phyloP scores from a whole-genome alignment of 768 basidiomycete species.

The Candolleomyces aberdarensis region DNA sequence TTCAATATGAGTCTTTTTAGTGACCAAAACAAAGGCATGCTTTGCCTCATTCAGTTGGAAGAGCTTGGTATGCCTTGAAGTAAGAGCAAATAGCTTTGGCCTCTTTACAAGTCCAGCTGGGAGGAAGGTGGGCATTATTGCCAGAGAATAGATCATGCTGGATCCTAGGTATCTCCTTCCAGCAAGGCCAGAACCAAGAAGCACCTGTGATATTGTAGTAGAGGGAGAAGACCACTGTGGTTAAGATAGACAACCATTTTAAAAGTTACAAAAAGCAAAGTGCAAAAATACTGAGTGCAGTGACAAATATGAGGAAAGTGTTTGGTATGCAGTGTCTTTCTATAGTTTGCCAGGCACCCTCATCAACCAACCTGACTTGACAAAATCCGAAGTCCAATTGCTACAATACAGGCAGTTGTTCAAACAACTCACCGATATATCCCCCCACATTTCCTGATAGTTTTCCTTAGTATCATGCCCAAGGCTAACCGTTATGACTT shows the following conservation, averaged over 20 bases:
- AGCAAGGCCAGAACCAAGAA: constrained; percentile 15
- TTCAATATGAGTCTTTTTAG: not conserved
- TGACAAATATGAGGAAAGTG: too few relatives aligned
- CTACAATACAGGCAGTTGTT: too few relatives aligned
- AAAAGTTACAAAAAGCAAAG: not conserved
- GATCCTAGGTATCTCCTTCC: constrained; percentile 20
- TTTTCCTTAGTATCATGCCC: too few relatives aligned
- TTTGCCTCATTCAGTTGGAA: not conserved
- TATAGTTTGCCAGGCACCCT: too few relatives aligned
- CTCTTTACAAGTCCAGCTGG: constrained; percentile 9
- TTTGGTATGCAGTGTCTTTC: too few relatives aligned
- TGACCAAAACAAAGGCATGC: not conserved
- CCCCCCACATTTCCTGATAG: too few relatives aligned
- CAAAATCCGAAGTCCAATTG: too few relatives aligned
- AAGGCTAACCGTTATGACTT: too few relatives aligned
- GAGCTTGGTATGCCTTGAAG: constrained; percentile 11
- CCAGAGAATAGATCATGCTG: constrained; percentile 18
- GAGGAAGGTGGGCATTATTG: constrained; percentile 16
- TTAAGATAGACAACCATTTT: not conserved
- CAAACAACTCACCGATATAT: too few relatives aligned
- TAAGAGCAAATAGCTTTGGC: constrained; percentile 11
- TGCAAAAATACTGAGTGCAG: too few relatives aligned
- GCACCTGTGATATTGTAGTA: constrained; percentile 2
- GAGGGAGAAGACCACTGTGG: constrained; percentile 15
- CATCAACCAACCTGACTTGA: too few relatives aligned